Percentiles rank a stretch among this genome's conserved stretches.
Evolutionary conservation across 805 yeast genomes (phyloP).

Genomic region (Priceomyces haplophilus): DNA sequence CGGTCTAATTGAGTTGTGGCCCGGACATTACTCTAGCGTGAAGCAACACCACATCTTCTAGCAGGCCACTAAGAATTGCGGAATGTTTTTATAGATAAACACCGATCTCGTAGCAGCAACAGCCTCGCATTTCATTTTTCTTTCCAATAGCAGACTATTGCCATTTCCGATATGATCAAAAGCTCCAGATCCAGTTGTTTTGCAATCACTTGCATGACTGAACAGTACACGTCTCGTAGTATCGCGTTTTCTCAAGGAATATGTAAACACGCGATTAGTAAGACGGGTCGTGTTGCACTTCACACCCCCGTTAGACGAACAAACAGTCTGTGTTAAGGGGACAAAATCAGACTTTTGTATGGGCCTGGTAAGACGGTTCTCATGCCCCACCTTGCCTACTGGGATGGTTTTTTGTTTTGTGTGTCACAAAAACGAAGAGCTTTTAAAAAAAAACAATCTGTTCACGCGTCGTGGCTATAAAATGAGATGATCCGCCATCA

Average conservation of each 20-base stretch:
- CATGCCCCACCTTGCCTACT: neutral
- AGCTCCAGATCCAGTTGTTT: neutral
- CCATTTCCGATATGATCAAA: neutral
- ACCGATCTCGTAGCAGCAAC: too few species aligned
- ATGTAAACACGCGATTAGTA: slow-evolving; percentile 1
- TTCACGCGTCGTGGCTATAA: slow-evolving; percentile 8
- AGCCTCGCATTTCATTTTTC: neutral
- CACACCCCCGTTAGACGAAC: neutral
- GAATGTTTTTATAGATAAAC: too few species aligned
- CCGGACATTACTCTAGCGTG: too few species aligned
- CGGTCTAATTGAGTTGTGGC: too few species aligned
- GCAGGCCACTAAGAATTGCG: too few species aligned
- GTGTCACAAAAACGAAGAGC: neutral
- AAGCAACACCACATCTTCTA: too few species aligned
- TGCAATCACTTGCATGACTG: neutral
- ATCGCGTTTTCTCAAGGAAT: neutral
- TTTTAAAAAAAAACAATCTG: neutral
- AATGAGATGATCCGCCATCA: slow-evolving; percentile 6
- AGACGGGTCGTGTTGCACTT: neutral
- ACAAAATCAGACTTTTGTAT: neutral
- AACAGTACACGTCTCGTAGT: neutral
- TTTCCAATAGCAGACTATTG: neutral
- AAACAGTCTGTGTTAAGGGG: neutral
- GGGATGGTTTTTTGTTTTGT: slow-evolving; percentile 2
- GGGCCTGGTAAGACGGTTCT: neutral